Conservation (phyloP, 495 filamentous ascomycete genomes). For the Pyrenula aspistea region DNA sequence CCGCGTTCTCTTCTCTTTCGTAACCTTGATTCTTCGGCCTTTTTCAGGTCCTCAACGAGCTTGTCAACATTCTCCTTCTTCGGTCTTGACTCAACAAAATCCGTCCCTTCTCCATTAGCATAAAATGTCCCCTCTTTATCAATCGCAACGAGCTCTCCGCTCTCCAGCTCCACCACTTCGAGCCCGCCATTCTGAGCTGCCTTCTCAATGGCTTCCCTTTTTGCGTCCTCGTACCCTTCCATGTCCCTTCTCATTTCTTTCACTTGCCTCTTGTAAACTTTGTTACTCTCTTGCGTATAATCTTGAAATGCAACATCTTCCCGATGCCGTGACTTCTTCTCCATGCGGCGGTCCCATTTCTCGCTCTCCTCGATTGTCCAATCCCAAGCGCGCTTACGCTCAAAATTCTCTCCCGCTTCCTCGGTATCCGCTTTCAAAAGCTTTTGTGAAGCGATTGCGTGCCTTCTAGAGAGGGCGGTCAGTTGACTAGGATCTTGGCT, state of each 20-base stretch:
- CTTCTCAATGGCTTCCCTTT: constrained; percentile 70
- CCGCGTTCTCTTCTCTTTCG: constrained; percentile 70
- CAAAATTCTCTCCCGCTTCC: constrained; percentile 80
- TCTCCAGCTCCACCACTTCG: constrained; percentile 85
- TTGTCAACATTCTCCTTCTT: constrained; percentile 83
- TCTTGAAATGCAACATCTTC: constrained; percentile 86
- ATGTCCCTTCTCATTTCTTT: constrained; percentile 46
- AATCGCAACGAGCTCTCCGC: constrained; percentile 87
- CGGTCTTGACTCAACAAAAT: constrained; percentile 76
- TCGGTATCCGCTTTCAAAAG: constrained; percentile 84
- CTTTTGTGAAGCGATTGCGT: constrained; percentile 81
- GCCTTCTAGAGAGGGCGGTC: constrained; percentile 60
- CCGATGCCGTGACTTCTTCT: constrained; percentile 71
- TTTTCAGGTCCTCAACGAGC: constrained; percentile 72
- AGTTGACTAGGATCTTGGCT: constrained; percentile 63
- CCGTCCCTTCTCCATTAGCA: constrained; percentile 67
- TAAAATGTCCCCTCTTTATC: constrained; percentile 87
- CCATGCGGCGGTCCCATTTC: constrained; percentile 81
- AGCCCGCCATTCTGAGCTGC: constrained; percentile 69
- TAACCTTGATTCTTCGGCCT: constrained; percentile 75
- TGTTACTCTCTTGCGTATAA: constrained; percentile 73
- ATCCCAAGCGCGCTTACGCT: constrained; percentile 96
- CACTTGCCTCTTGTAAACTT: constrained; percentile 88
- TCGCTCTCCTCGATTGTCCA: constrained; percentile 93
- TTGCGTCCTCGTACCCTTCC: constrained; percentile 74